Evolutionary conservation across 768 basidiomycete genomes (phyloP).

Genomic region (Crassisporium funariophilum): DNA sequence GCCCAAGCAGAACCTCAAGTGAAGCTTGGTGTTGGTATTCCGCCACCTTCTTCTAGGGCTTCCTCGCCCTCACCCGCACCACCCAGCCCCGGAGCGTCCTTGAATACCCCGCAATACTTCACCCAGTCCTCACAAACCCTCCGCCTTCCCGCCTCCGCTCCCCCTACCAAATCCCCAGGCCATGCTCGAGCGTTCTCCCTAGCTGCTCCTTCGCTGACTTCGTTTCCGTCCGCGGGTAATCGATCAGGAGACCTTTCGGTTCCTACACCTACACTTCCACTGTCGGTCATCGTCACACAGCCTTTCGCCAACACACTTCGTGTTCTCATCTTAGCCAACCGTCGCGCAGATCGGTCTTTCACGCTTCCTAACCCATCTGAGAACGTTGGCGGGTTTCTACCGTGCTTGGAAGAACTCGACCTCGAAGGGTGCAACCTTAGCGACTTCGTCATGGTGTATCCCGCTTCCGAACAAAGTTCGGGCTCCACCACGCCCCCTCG

Average conservation of each 20-base stretch:
- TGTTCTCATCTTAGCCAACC: constrained; percentile 59
- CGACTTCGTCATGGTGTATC: constrained; percentile 56
- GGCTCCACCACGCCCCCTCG: constrained; percentile 41
- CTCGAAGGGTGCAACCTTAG: constrained; percentile 73
- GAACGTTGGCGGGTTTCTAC: constrained; percentile 48
- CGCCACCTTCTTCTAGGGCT: constrained; percentile 8
- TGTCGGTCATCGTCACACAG: constrained; percentile 60
- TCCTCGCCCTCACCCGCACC: constrained; percentile 22
- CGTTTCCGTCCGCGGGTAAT: constrained; percentile 19
- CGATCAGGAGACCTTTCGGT: constrained; percentile 48
- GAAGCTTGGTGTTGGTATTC: neutral
- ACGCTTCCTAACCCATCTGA: constrained; percentile 45
- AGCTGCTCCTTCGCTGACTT: constrained; percentile 30
- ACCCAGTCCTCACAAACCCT: constrained; percentile 55
- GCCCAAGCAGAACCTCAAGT: constrained; percentile 16
- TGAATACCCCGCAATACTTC: constrained; percentile 64
- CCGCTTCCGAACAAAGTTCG: constrained; percentile 25
- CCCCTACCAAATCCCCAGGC: constrained; percentile 47
- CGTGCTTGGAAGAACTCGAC: constrained; percentile 70
- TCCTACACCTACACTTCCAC: constrained; percentile 68
- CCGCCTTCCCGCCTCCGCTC: constrained; percentile 62
- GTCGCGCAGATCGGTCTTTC: constrained; percentile 69
- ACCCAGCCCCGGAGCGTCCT: constrained; percentile 34
- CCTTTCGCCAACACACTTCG: constrained; percentile 61
- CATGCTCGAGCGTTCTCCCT: constrained; percentile 69